Conservation (phyloP, 106 monocot genomes). For the Acorus calamus region DNA sequence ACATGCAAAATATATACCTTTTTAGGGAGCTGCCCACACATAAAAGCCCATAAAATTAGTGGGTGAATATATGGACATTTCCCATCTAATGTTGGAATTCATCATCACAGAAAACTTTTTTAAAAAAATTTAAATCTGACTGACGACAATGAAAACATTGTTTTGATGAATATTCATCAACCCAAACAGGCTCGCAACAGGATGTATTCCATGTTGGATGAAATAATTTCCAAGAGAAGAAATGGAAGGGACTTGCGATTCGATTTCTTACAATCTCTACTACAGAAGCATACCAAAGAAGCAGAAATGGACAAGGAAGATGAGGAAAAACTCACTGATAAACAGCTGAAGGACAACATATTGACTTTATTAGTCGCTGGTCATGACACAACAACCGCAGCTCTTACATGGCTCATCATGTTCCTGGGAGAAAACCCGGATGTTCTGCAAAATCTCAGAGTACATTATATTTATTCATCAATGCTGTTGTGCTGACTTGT, state of each 20-base stretch:
- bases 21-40: too few relatives aligned
- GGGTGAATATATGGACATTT: too few relatives aligned
- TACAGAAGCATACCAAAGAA: slow-evolving; percentile 26
- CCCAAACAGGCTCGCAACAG: slow-evolving; percentile 16
- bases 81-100: too few relatives aligned
- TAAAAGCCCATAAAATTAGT: too few relatives aligned
- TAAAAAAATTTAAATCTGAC: too few relatives aligned
- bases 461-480: not conserved
- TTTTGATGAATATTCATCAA: not conserved
- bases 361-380: slow-evolving; percentile 29
- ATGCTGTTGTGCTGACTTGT: not conserved
- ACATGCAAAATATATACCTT: too few relatives aligned
- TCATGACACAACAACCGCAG: slow-evolving; percentile 29
- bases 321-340: slow-evolving; percentile 19
- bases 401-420: slow-evolving; percentile 29
- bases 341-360: slow-evolving; percentile 33
- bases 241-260: slow-evolving; percentile 7
- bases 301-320: slow-evolving; percentile 3
- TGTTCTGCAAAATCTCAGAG: slow-evolving; percentile 21
- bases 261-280: slow-evolving; percentile 28
- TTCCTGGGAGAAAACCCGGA: slow-evolving; percentile 27
- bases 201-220: slow-evolving; percentile 27
- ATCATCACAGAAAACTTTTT: too few relatives aligned
- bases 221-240: slow-evolving; percentile 19
- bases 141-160: too few relatives aligned